A percentile compares a stretch with the other conserved stretches of the same genome.
These are phyloP conservation scores for Lactarius tabidus DNA, from an alignment of 768 basidiomycete species.

Conservation along the genomic window DNA sequence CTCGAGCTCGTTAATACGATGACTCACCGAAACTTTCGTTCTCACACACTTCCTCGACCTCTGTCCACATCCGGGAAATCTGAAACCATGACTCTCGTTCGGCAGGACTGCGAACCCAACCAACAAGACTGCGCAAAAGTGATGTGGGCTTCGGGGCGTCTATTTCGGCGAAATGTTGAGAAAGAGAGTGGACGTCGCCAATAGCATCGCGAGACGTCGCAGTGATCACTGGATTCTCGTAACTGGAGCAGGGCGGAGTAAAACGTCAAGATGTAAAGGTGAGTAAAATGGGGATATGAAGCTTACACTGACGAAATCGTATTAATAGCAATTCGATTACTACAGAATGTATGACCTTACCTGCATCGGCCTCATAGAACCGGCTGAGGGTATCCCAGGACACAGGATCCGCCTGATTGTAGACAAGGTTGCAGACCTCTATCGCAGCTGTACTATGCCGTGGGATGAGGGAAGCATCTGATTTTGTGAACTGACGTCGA, in stretches of 20 bases:
- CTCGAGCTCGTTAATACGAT: neutral
- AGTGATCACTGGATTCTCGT: slow-evolving; percentile 76
- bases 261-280: slow-evolving; percentile 46
- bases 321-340: slow-evolving; percentile 10
- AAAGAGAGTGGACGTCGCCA: slow-evolving; percentile 62
- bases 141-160: slow-evolving; percentile 68
- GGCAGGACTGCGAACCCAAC: slow-evolving; percentile 35
- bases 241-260: slow-evolving; percentile 38
- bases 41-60: slow-evolving; percentile 70
- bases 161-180: slow-evolving; percentile 54
- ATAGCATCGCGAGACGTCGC: slow-evolving; percentile 71
- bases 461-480: slow-evolving; percentile 32
- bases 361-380: slow-evolving; percentile 69
- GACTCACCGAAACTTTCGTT: slow-evolving; percentile 71
- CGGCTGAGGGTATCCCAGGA: slow-evolving; percentile 52
- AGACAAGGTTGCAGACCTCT: slow-evolving; percentile 68
- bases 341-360: slow-evolving; percentile 38
- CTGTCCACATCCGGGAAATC: slow-evolving; percentile 67
- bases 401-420: slow-evolving; percentile 47
- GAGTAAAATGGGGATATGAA: slow-evolving; percentile 17
- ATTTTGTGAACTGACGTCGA: slow-evolving; percentile 14
- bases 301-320: slow-evolving; percentile 23
- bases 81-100: slow-evolving; percentile 51
- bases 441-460: slow-evolving; percentile 56
- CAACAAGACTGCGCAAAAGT: slow-evolving; percentile 53